A percentile compares a stretch with the other conserved stretches of the same genome.
These are phyloP conservation scores for Miamiensis avidus DNA, from an alignment of 169 alveolate genomes.

Conservation along the genomic window DNA sequence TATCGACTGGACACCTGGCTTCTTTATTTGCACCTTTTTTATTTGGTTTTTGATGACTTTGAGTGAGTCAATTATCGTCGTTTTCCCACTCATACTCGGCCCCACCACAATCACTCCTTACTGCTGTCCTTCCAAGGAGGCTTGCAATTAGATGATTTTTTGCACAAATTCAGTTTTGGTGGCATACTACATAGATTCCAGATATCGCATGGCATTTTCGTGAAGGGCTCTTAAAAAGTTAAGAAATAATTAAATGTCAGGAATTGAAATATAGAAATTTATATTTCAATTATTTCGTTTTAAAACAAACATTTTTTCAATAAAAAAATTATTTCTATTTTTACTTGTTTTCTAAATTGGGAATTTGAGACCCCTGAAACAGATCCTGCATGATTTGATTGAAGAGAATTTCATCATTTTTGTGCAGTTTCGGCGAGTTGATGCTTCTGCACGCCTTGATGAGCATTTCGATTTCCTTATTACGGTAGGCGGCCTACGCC, in stretches of 20 bases:
- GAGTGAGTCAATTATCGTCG: slow-evolving; percentile 33
- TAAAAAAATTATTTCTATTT: too few relatives aligned
- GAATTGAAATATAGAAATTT: too few relatives aligned
- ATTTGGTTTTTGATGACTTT: not conserved
- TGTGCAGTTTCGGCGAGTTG: not conserved
- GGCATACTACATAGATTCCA: too few relatives aligned
- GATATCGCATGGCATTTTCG: too few relatives aligned
- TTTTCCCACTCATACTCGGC: slow-evolving; percentile 70
- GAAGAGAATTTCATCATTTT: not conserved
- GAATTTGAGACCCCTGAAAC: not conserved
- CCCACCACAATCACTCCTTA: slow-evolving; percentile 68
- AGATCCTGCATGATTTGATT: not conserved
- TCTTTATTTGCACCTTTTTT: not conserved
- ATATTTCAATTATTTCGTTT: too few relatives aligned
- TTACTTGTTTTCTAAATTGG: not conserved
- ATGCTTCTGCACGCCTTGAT: not conserved
- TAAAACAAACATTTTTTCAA: too few relatives aligned
- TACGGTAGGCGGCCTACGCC: not conserved
- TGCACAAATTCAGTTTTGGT: too few relatives aligned
- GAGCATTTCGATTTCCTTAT: not conserved
- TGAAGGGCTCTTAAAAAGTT: too few relatives aligned
- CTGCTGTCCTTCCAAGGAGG: slow-evolving; percentile 59
- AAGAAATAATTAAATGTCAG: too few relatives aligned
- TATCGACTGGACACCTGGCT: slow-evolving; percentile 40
- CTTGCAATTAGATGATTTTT: slow-evolving; percentile 29